phyloP scores from a whole-genome alignment of 495 filamentous ascomycete genomes.

The Durotheca rogersii region DNA sequence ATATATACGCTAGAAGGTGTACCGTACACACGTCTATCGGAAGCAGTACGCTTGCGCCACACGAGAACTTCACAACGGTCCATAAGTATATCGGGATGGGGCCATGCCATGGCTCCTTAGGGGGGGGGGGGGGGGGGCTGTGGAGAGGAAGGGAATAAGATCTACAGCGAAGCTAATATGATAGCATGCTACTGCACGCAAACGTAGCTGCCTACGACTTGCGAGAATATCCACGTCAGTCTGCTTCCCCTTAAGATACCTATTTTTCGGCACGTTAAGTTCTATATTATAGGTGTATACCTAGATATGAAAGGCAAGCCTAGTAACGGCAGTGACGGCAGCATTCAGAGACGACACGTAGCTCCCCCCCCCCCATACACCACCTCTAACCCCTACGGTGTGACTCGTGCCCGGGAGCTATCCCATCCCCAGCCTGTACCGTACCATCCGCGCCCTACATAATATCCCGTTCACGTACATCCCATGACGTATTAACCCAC shows the following conservation, averaged over 20 bases:
- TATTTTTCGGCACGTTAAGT: neutral
- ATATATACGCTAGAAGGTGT: no score
- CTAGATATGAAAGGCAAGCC: neutral
- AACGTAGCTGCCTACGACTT: no score
- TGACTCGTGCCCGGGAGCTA: no score
- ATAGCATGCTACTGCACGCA: no score
- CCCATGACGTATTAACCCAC: conserved; percentile 30
- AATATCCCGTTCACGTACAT: conserved; percentile 3
- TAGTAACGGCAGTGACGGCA: neutral
- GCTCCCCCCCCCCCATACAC: no score
- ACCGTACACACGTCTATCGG: no score
- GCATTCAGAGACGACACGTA: neutral
- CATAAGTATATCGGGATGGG: conserved; percentile 1
- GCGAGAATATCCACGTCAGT: no score
- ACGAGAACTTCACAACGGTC: conserved; percentile 3
- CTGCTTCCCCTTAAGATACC: neutral
- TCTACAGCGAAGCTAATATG: no score
- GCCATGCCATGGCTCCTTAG: no score
- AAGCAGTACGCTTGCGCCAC: conserved; percentile 30
- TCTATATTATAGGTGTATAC: neutral
- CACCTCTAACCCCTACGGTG: no score
- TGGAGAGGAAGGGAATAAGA: no score
- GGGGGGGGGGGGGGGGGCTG: no score
- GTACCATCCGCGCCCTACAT: neutral
- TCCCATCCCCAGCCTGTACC: neutral